These are phyloP conservation scores for Phytophthora agathidicida DNA, from an alignment of 352 stramenopile genomes.

Conservation along the genomic window DNA sequence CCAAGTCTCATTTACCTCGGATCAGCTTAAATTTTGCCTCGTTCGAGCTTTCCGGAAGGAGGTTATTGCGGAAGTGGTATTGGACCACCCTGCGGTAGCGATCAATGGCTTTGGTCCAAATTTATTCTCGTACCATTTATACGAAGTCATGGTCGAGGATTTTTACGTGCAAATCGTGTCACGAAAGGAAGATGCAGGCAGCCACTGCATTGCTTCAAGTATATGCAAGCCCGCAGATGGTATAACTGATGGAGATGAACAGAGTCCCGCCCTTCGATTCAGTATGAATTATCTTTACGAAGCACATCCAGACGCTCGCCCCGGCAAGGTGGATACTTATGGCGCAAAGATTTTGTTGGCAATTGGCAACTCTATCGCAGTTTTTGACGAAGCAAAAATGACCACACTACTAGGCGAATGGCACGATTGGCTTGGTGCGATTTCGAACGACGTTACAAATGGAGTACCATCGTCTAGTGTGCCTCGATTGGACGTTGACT, in stretches of 20 bases:
- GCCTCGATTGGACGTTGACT: constrained; percentile 26
- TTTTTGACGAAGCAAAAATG: constrained; percentile 82
- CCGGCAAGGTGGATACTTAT: constrained; percentile 57
- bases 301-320: constrained; percentile 62
- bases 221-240: constrained; percentile 33
- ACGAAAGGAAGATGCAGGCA: constrained; percentile 36
- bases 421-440: constrained; percentile 57
- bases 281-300: constrained; percentile 76
- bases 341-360: constrained; percentile 74
- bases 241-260: constrained; percentile 5
- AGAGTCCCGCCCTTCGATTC: constrained; percentile 46
- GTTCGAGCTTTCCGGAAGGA: constrained; percentile 69
- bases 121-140: constrained; percentile 85
- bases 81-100: constrained; percentile 53
- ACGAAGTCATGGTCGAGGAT: constrained; percentile 63
- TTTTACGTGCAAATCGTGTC: constrained; percentile 85
- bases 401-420: constrained; percentile 62
- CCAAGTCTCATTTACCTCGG: constrained; percentile 52
- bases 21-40: constrained; percentile 72
- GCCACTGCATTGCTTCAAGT: constrained; percentile 83
- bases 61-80: constrained; percentile 62
- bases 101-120: constrained; percentile 80
- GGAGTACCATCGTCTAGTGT: constrained; percentile 21
- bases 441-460: constrained; percentile 58
- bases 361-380: constrained; percentile 70